Evolutionary conservation across 1,284 basidiomycete species (phyloP).

Genomic region (Sutorius eximius): DNA sequence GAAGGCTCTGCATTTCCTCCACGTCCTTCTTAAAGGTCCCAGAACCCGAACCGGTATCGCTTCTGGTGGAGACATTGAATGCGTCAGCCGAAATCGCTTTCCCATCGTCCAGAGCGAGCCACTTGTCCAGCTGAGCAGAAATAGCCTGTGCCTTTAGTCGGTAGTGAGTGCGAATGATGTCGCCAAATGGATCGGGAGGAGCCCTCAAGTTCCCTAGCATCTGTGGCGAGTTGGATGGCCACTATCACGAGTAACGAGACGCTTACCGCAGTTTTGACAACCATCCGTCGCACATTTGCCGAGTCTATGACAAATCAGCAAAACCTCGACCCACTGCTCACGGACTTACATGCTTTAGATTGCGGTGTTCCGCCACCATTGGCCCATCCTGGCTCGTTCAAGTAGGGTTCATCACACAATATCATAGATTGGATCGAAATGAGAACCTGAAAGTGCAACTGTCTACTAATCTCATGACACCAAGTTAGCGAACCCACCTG

Average conservation of each 20-base stretch:
- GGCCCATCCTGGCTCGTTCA: constrained; percentile 90
- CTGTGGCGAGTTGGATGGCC: constrained; percentile 38
- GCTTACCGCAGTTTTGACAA: constrained; percentile 78
- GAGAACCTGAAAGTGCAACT: constrained; percentile 56
- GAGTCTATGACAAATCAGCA: constrained; percentile 53
- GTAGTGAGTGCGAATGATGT: constrained; percentile 87
- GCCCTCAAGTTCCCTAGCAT: constrained; percentile 84
- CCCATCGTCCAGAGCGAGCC: constrained; percentile 74
- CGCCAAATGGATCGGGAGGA: constrained; percentile 79
- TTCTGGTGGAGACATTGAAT: constrained; percentile 38
- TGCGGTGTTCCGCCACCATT: constrained; percentile 64
- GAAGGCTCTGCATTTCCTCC: constrained; percentile 60
- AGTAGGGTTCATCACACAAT: constrained; percentile 83
- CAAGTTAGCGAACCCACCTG: constrained; percentile 49
- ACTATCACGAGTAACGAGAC: constrained; percentile 2
- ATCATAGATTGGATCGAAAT: constrained; percentile 96
- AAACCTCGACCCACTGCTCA: constrained; percentile 1
- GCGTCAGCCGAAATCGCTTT: constrained; percentile 54
- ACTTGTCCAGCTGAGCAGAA: constrained; percentile 73
- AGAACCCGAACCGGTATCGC: constrained; percentile 43
- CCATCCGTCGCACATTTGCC: constrained; percentile 87
- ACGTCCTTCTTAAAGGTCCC: constrained; percentile 67
- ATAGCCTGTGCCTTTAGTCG: constrained; percentile 78
- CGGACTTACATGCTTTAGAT: constrained; percentile 66
- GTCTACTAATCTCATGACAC: neutral